Evolutionary conservation across 23 red algal species (phyloP), one percentile per base, ranked within the genome.

Genomic region (Agarophyton chilense): DNA sequence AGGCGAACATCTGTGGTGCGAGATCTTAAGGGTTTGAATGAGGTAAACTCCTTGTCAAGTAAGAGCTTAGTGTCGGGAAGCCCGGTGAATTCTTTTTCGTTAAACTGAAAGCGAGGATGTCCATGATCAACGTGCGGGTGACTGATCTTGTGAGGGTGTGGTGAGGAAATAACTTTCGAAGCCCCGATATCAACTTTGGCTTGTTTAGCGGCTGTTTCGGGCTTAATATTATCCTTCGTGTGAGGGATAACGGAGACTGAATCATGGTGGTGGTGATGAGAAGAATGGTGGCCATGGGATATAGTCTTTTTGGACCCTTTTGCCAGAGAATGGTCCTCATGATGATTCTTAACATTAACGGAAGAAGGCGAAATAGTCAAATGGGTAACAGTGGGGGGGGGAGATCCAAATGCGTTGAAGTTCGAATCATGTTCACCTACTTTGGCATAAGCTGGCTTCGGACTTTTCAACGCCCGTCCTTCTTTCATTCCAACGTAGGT

Each of bases 1-100:
- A 87, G 62, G 46, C 66, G 63, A 14, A 87, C 62, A 53, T 75
- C 82, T 51, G 61, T 87, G 41, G 46, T 87, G 10, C 62, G 45
- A 34, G 46, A 87, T 8, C 38, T 58, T 22, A 51, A 9, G 18
- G 82, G 82, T 25, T 74, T 74, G 41, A 74, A 74, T 12, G 43
- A 1, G 40, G 43, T 28, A 74, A 74, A 74, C 68, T 74, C 68
- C 36, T 47, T 74, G 19, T 74, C 68, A 47, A 74, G 16, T 21
- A 74, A 31, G 22, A 39, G 43, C 14, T 74, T 49, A 29, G 40
- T 47, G 21, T 74, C n/a, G 1, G 68, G 68, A 74, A 74, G 68
- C 25, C 47, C 39, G 2, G 38, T 40, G 41, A 74, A 74, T 29
- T 5, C 25, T 11, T 38, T 74, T 47, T 74, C 68, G 43, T 47